Conservation (phyloP, 768 basidiomycete genomes). For the Butyriboletus loyo region DNA sequence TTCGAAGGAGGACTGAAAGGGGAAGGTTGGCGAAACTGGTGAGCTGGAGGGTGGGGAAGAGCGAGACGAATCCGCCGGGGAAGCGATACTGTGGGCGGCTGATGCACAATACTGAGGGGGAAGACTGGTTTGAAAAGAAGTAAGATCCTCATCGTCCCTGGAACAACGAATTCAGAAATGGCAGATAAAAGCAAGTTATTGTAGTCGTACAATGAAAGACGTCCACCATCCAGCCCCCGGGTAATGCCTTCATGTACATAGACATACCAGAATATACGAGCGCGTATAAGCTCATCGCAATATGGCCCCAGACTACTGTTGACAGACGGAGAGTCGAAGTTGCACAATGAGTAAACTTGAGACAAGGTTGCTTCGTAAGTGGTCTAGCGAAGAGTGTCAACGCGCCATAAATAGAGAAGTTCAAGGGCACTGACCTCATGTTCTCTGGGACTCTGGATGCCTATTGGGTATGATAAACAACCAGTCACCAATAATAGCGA, state of each 20-base stretch:
- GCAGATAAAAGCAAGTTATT: background rate
- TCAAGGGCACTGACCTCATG: constrained; percentile 12
- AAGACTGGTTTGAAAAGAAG: constrained; percentile 65
- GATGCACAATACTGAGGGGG: constrained; percentile 38
- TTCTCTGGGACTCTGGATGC: constrained; percentile 28
- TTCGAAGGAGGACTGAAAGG: constrained; percentile 23
- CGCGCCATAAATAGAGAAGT: background rate
- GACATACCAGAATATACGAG: constrained; percentile 87
- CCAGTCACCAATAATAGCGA: background rate
- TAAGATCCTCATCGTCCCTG: constrained; percentile 75
- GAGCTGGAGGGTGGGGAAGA: constrained; percentile 32
- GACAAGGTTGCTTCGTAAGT: constrained; percentile 81
- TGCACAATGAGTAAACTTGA: constrained; percentile 79
- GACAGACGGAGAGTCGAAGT: constrained; percentile 43
- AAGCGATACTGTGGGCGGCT: constrained; percentile 26
- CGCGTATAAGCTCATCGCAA: constrained; percentile 60
- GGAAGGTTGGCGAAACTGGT: constrained; percentile 21
- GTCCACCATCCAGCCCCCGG: constrained; percentile 80
- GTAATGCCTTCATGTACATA: constrained; percentile 82
- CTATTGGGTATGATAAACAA: constrained; percentile 16
- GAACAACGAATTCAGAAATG: constrained; percentile 3
- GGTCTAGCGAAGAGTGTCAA: constrained; percentile 34
- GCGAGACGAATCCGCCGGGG: constrained; percentile 34
- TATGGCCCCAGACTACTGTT: constrained; percentile 51
- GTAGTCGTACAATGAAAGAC: constrained; percentile 66